These are phyloP conservation scores for Dalbergia cochinchinensis DNA, from an alignment of 306 rosid genomes.

Conservation along the genomic window DNA sequence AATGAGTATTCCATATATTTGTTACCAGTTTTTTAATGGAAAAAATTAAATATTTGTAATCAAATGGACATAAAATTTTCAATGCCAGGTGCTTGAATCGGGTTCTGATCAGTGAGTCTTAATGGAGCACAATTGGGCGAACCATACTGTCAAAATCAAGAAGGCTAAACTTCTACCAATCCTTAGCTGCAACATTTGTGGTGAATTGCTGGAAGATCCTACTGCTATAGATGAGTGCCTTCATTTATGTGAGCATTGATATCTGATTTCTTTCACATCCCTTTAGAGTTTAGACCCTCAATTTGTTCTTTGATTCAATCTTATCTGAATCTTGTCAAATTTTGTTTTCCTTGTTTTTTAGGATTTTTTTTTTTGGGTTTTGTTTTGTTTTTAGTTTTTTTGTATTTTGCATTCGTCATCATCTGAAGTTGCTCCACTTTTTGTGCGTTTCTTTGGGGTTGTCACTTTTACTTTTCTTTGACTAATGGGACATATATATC, in stretches of 20 bases:
- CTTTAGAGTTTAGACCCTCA: not conserved
- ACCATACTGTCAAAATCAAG: not conserved
- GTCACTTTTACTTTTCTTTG: slow-evolving; percentile 34
- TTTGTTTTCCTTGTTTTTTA: not conserved
- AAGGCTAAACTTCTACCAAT: not conserved
- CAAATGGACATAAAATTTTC: not conserved
- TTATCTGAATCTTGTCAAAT: slow-evolving; percentile 25
- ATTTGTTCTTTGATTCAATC: not conserved
- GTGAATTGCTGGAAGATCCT: not conserved
- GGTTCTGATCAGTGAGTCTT: not conserved
- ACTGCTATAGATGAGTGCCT: slow-evolving; percentile 83
- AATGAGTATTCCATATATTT: not conserved
- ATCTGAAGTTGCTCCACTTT: slow-evolving; percentile 41
- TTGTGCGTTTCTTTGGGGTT: not conserved
- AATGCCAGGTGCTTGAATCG: not conserved
- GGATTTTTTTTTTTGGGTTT: too few species aligned
- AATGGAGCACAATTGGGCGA: not conserved
- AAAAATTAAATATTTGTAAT: too few species aligned
- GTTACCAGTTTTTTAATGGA: too few species aligned
- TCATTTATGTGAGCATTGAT: slow-evolving; percentile 67
- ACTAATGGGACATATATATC: not conserved
- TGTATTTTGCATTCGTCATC: slow-evolving; percentile 21
- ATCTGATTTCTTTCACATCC: not conserved
- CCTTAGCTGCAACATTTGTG: not conserved
- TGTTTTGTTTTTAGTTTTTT: slow-evolving; percentile 21